A percentile compares a stretch with the other conserved stretches of the same genome.
Evolutionary conservation across 345 rosid genomes (phyloP).

Genomic region (Pelargonium nanum): DNA sequence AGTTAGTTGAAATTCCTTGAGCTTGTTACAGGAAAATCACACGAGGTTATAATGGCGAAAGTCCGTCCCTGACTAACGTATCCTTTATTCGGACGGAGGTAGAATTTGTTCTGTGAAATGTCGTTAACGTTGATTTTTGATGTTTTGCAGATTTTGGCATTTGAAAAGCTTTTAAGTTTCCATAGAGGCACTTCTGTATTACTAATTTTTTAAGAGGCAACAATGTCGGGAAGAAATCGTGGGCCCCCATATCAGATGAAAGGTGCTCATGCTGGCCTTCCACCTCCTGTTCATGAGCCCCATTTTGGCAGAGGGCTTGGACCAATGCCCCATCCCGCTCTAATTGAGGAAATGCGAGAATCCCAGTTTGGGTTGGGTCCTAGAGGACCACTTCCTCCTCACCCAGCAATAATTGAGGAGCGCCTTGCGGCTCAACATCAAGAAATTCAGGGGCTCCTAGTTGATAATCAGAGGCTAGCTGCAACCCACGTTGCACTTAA

Average conservation of each 20-base stretch:
- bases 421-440: constrained; percentile 70
- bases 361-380: constrained; percentile 48
- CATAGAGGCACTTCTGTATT: too few species aligned
- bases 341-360: constrained; percentile 60
- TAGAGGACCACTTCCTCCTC: constrained; percentile 47
- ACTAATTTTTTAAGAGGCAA: background rate
- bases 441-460: constrained; percentile 78
- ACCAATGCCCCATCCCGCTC: constrained; percentile 37
- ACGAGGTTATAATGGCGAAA: too few species aligned
- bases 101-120: too few species aligned
- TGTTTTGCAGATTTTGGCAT: background rate
- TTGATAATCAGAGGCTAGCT: constrained; percentile 75
- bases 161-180: background rate
- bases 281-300: constrained; percentile 40
- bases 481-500: constrained; percentile 91
- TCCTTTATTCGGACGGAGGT: too few species aligned
- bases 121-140: background rate
- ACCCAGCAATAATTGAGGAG: constrained; percentile 58
- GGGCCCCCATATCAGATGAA: constrained; percentile 30
- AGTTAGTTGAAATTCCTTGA: too few species aligned
- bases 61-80: too few species aligned
- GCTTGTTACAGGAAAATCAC: too few species aligned
- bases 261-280: constrained; percentile 38
- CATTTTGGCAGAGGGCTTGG: constrained; percentile 47
- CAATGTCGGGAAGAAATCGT: constrained; percentile 34